Evolutionary conservation across 2,329 filamentous ascomycete genomes (phyloP), one percentile per base, ranked within the genome.

Genomic region (Pseudogymnoascus sp.): DNA sequence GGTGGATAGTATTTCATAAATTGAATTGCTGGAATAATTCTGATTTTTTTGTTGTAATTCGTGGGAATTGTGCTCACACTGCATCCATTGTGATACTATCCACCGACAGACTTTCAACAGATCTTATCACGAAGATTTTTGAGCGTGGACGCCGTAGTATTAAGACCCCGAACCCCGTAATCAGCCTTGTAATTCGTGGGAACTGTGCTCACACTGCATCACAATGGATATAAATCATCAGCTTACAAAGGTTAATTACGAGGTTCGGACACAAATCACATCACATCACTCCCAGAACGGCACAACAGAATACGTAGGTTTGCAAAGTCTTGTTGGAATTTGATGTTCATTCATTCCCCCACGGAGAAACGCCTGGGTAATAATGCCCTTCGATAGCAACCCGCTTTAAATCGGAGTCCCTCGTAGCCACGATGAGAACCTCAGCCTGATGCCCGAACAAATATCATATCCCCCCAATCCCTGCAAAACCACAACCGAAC

Each of bases 401-500:
- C 26, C 45, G 45, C 45, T 52, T 52, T 30, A 52, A 30, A 19
- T 15, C 26, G n/a, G 8, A 48, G 15, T 18, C 26, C 15, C 45
- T 30, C 45, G 45, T 52, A 52, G 45, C 45, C 45, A 52, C 45
- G 45, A 52, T 8, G 23, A 33, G 28, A 30, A n/a, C 45, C 45
- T 23, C 45, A 52, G 45, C 45, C 45, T 52, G 45, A 19, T 52
- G 45, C 45, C 45, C 45, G 45, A 52, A 52, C 45, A 52, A 52
- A 52, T 52, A 18, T 52, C 65, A 62, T 64, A 60, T 61, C 64
- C 65, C 61, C 58, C 61, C 52, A 58, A 64, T 58, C 63, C 61
- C 58, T 34, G 48, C 70, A 72, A 69, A 72, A 70, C 73, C 72
- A 61, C 63, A 65, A 61, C 74, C 74, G 73, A 73, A 75, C 73